These are phyloP conservation scores for Medicago arabica DNA, from an alignment of 306 rosid genomes.

Conservation along the genomic window DNA sequence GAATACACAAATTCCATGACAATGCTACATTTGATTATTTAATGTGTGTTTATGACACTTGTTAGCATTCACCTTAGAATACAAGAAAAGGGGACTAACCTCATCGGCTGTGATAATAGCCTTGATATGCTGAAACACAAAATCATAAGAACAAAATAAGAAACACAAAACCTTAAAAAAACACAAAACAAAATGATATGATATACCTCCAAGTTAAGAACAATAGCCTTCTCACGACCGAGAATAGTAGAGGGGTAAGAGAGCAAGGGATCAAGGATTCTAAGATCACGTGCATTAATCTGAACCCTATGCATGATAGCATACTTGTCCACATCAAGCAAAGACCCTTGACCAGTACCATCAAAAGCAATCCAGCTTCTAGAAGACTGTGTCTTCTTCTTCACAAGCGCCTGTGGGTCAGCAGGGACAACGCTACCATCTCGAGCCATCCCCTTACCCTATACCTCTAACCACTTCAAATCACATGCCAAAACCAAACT, in stretches of 20 bases:
- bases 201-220: slow-evolving; percentile 87
- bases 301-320: slow-evolving; percentile 87
- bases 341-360: slow-evolving; percentile 60
- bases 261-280: slow-evolving; percentile 88
- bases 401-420: slow-evolving; percentile 67
- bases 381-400: slow-evolving; percentile 80
- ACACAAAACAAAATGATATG: neutral
- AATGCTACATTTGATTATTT: neutral
- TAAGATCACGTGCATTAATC: slow-evolving; percentile 95
- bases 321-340: slow-evolving; percentile 84
- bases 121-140: slow-evolving; percentile 80
- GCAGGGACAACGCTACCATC: slow-evolving; percentile 77
- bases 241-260: slow-evolving; percentile 89
- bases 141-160: slow-evolving; percentile 26
- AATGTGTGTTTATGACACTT: neutral
- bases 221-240: slow-evolving; percentile 93
- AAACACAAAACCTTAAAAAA: neutral
- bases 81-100: slow-evolving; percentile 45
- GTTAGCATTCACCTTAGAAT: no score
- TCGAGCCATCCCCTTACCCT: slow-evolving; percentile 71
- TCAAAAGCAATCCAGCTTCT: slow-evolving; percentile 87
- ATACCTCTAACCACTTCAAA: slow-evolving; percentile 18
- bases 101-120: slow-evolving; percentile 97
- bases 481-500: slow-evolving; percentile 41
- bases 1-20: neutral